A percentile compares a stretch with the other conserved stretches of the same genome.
These are phyloP conservation scores for Fusarium sp. DNA, from an alignment of 2,329 filamentous ascomycete genomes.

Conservation along the genomic window DNA sequence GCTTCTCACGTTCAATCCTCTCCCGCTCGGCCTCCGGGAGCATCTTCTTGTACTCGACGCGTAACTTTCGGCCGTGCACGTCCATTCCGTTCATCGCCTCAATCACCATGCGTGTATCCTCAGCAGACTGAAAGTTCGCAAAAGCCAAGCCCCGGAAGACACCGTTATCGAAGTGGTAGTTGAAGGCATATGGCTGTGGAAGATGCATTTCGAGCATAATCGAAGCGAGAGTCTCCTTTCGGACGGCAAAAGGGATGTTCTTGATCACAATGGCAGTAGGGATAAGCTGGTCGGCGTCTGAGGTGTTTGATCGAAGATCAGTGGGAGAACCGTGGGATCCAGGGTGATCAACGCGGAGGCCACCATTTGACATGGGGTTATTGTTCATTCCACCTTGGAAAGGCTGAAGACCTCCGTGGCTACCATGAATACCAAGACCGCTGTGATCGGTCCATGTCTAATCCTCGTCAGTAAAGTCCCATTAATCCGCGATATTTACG, in stretches of 20 bases:
- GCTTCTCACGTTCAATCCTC: constrained; percentile 95
- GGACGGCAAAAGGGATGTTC: constrained; percentile 98
- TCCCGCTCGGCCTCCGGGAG: constrained; percentile 93
- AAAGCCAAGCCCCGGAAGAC: constrained; percentile 97
- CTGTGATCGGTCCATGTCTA: constrained; percentile 65
- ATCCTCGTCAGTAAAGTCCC: constrained; percentile 20
- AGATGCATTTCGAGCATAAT: constrained; percentile 96
- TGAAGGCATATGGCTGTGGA: constrained; percentile 97
- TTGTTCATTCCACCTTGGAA: constrained; percentile 51
- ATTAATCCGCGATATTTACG: constrained; percentile 35
- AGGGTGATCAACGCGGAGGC: constrained; percentile 57
- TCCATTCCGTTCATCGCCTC: constrained; percentile 96
- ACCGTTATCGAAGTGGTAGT: constrained; percentile 98
- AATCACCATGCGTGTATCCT: constrained; percentile 93
- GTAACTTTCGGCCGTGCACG: constrained; percentile 90
- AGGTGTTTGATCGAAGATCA: constrained; percentile 56
- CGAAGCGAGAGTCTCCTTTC: constrained; percentile 92
- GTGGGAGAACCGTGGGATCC: constrained; percentile 54
- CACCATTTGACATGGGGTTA: constrained; percentile 53
- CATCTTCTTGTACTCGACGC: constrained; percentile 99
- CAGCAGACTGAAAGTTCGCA: constrained; percentile 95
- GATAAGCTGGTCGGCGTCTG: constrained; percentile 86
- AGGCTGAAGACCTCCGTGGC: constrained; percentile 51
- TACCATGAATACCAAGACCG: constrained; percentile 55
- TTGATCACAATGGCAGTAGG: constrained; percentile 99